phyloP scores from a whole-genome alignment of 1,284 basidiomycete genomes.

The Cerrena zonata region DNA sequence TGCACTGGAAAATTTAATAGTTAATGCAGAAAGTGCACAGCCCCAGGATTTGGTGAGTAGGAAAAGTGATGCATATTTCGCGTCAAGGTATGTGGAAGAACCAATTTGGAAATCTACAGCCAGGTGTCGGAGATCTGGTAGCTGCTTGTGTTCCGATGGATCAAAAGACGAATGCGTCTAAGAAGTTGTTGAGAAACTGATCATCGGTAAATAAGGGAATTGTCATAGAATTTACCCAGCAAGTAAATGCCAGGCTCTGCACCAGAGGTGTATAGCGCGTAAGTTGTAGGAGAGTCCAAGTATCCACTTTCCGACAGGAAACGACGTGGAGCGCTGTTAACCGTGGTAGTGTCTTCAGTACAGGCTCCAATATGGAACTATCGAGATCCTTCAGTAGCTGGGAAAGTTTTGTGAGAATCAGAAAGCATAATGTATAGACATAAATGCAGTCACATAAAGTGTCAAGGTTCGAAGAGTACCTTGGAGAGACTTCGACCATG shows the following conservation, averaged over 20 bases:
- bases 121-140: conserved; percentile 39
- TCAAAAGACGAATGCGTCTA: background rate
- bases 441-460: conserved; percentile 43
- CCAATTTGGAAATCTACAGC: conserved; percentile 23
- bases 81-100: background rate
- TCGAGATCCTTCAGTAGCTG: conserved; percentile 56
- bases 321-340: conserved; percentile 55
- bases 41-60: background rate
- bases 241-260: conserved; percentile 53
- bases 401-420: conserved; percentile 2
- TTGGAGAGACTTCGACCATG: conserved; percentile 41
- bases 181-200: conserved; percentile 29
- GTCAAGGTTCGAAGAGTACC: conserved; percentile 47
- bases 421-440: conserved; percentile 3
- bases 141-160: background rate
- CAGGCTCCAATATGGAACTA: conserved; percentile 40
- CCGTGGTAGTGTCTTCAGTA: conserved; percentile 43
- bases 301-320: conserved; percentile 50
- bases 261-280: conserved; percentile 45
- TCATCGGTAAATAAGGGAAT: background rate
- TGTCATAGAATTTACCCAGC: conserved; percentile 36
- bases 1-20: background rate
- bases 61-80: background rate
- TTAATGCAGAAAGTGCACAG: background rate
- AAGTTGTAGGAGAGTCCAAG: conserved; percentile 41